Evolutionary conservation across 352 stramenopile genomes (phyloP).

Genomic region (Phytophthora palmivora): DNA sequence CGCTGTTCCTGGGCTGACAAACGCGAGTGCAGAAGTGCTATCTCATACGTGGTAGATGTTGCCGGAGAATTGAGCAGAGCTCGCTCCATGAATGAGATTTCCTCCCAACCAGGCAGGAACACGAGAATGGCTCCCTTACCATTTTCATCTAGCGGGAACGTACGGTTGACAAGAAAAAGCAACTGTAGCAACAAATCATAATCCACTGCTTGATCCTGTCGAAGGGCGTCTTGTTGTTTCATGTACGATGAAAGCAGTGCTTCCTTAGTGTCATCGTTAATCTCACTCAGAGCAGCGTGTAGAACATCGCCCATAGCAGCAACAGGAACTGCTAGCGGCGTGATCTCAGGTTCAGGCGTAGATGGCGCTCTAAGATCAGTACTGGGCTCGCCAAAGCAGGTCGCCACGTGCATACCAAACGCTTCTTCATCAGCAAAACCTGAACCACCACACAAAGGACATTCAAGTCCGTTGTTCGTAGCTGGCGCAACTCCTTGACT

Average conservation of each 20-base stretch:
- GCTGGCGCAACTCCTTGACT: background rate
- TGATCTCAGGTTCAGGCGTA: conserved; percentile 16
- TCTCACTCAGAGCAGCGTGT: conserved; percentile 36
- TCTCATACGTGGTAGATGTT: conserved; percentile 62
- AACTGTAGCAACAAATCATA: conserved; percentile 74
- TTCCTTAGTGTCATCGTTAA: conserved; percentile 46
- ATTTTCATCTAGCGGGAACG: conserved; percentile 57
- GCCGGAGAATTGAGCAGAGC: conserved; percentile 61
- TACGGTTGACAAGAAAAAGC: conserved; percentile 63
- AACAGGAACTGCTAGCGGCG: conserved; percentile 23
- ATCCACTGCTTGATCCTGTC: conserved; percentile 72
- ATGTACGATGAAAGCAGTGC: conserved; percentile 60
- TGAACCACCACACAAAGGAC: conserved; percentile 80
- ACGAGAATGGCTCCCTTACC: conserved; percentile 80
- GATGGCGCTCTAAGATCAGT: conserved; percentile 15
- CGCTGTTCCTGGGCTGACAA: conserved; percentile 77
- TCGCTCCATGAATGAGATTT: conserved; percentile 83
- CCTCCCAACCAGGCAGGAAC: conserved; percentile 86
- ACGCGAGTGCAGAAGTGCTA: conserved; percentile 78
- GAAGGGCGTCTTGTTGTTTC: conserved; percentile 66
- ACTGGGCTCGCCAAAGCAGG: conserved; percentile 70
- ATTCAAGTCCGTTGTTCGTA: conserved; percentile 53
- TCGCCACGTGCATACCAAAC: conserved; percentile 88
- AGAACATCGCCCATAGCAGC: conserved; percentile 47
- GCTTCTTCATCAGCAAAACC: conserved; percentile 84